These are phyloP conservation scores for Lepidium campestre DNA, from an alignment of 441 rosid species.

Conservation along the genomic window DNA sequence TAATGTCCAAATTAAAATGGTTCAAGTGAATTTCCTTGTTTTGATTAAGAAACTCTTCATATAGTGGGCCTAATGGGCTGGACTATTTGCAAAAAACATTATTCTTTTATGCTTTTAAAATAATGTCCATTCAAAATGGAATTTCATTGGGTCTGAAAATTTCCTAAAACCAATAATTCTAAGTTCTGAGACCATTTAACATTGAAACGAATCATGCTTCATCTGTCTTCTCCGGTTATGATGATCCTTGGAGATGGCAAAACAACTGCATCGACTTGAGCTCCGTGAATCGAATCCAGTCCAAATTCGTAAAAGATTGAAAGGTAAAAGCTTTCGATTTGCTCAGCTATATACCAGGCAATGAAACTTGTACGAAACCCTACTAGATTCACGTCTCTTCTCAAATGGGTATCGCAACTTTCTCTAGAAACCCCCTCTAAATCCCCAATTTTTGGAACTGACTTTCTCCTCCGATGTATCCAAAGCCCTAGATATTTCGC, in stretches of 20 bases:
- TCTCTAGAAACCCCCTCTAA: conserved; percentile 23
- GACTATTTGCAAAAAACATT: too few relatives aligned
- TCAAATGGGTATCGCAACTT: conserved; percentile 39
- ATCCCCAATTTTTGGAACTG: conserved; percentile 18
- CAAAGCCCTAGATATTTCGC: conserved; percentile 41
- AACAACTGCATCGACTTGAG: neutral
- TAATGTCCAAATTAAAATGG: too few relatives aligned
- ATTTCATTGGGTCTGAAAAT: too few relatives aligned
- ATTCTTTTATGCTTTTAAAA: too few relatives aligned
- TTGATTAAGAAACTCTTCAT: too few relatives aligned
- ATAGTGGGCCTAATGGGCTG: too few relatives aligned
- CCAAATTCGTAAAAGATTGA: neutral
- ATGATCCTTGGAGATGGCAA: neutral
- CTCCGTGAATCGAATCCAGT: neutral
- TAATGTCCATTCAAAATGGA: too few relatives aligned
- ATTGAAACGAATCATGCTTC: too few relatives aligned
- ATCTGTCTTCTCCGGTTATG: conserved; percentile 6
- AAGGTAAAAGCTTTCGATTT: conserved; percentile 16
- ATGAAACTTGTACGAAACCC: conserved; percentile 38
- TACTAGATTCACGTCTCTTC: conserved; percentile 24
- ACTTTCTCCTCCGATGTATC: neutral
- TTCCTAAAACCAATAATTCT: too few relatives aligned
- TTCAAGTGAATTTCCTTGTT: too few relatives aligned
- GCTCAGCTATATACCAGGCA: conserved; percentile 5
- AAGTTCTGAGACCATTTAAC: too few relatives aligned